These are phyloP conservation scores for Boletus rubropictus DNA, from an alignment of 768 basidiomycete genomes.

Conservation along the genomic window DNA sequence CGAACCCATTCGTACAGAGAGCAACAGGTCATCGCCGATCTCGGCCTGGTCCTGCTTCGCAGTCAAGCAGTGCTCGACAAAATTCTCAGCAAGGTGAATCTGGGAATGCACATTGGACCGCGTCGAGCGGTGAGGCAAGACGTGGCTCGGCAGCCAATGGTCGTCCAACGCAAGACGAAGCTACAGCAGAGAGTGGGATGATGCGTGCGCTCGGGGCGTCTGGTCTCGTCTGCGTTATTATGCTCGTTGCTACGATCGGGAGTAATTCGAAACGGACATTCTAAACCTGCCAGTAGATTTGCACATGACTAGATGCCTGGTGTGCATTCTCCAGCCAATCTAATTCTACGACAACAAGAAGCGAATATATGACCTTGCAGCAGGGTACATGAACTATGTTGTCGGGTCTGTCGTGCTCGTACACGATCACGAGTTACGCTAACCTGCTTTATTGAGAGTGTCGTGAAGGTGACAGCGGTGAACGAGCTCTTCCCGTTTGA, in stretches of 20 bases:
- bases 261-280: slow-evolving; percentile 13
- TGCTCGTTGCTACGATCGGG: slow-evolving; percentile 20
- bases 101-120: slow-evolving; percentile 7
- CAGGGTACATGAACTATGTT: not conserved
- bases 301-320: not conserved
- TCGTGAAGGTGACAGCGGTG: too few relatives aligned
- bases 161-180: slow-evolving; percentile 19
- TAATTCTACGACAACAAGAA: not conserved
- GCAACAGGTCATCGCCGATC: slow-evolving; percentile 22
- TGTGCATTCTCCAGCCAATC: too few relatives aligned
- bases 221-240: slow-evolving; percentile 23
- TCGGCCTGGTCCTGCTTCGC: not conserved
- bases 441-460: too few relatives aligned
- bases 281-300: slow-evolving; percentile 4
- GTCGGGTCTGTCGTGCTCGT: not conserved
- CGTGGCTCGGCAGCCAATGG: not conserved
- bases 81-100: not conserved
- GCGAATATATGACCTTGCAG: not conserved
- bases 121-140: slow-evolving; percentile 2
- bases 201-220: slow-evolving; percentile 27
- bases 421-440: too few relatives aligned
- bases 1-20: slow-evolving; percentile 22
- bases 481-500: too few relatives aligned
- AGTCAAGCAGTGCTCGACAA: not conserved
- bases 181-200: slow-evolving; percentile 21